Conservation (phyloP, 169 alveolate genomes). For the Cyclospora cayetanensis region DNA sequence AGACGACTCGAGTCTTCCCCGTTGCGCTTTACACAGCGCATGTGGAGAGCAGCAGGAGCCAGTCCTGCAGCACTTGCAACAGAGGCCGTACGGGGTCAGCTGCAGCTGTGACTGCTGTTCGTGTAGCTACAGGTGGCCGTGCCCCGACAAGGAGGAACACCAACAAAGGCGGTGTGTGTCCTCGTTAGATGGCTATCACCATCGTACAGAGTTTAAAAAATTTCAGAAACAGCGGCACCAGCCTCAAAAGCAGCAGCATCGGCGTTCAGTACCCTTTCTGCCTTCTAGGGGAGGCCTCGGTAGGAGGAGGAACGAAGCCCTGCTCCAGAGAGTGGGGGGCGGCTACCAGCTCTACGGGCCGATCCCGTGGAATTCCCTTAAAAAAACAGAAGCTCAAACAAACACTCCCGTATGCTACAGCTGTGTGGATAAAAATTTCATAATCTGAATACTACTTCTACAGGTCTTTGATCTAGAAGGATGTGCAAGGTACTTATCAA, state of each 20-base stretch:
- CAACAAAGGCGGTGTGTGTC: not conserved
- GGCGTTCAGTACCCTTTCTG: not conserved
- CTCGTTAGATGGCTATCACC: not conserved
- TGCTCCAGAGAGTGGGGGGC: conserved; percentile 40
- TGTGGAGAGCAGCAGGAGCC: not conserved
- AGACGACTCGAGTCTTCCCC: not conserved
- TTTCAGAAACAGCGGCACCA: not conserved
- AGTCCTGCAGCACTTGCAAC: not conserved
- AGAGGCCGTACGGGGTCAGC: not conserved
- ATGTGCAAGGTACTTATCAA: too few species aligned
- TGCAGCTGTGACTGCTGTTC: not conserved
- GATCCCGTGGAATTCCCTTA: not conserved
- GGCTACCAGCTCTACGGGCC: conserved; percentile 17
- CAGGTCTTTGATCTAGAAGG: too few species aligned
- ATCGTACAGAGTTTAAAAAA: too few species aligned
- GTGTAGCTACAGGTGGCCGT: not conserved
- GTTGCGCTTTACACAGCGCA: not conserved
- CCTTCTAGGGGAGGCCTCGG: conserved; percentile 20
- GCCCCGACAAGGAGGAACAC: not conserved
- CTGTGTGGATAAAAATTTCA: too few species aligned
- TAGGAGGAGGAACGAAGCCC: not conserved
- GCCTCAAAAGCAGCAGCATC: conserved; percentile 31
- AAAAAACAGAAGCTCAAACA: not conserved
- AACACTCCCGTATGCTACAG: not conserved
- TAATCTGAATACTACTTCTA: too few species aligned